A percentile compares a stretch with the other conserved stretches of the same genome.
Conservation (phyloP, 2,329 filamentous ascomycete species). For the Penicillium expansum region DNA sequence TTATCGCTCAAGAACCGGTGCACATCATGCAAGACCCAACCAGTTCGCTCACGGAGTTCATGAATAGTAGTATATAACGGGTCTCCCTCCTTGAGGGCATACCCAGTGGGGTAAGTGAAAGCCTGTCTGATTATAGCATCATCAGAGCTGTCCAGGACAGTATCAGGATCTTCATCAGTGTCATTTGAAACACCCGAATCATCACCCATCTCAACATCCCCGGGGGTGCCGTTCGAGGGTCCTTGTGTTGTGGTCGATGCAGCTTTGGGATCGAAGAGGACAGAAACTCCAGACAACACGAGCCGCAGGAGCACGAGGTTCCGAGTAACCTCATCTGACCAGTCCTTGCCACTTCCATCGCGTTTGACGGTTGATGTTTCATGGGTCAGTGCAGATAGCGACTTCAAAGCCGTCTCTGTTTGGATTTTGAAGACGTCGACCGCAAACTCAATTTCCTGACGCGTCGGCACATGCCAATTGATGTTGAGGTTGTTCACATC, state of each 20-base stretch:
- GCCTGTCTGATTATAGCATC: conserved; percentile 68
- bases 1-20: conserved; percentile 78
- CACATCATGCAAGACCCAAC: conserved; percentile 75
- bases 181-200: conserved; percentile 34
- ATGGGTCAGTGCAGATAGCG: conserved; percentile 75
- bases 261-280: conserved; percentile 78
- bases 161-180: conserved; percentile 45
- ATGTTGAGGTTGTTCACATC: conserved; percentile 74
- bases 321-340: conserved; percentile 93
- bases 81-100: conserved; percentile 65
- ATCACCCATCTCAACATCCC: conserved; percentile 48
- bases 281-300: conserved; percentile 85
- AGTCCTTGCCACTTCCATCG: conserved; percentile 95
- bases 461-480: conserved; percentile 82
- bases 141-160: conserved; percentile 56
- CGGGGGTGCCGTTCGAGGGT: conserved; percentile 40
- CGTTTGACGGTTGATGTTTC: conserved; percentile 78
- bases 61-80: conserved; percentile 74
- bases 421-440: conserved; percentile 85
- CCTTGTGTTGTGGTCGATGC: conserved; percentile 55
- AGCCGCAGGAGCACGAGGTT: conserved; percentile 84
- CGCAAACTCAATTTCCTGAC: conserved; percentile 81
- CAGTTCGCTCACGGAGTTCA: conserved; percentile 73
- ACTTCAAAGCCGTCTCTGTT: conserved; percentile 69
- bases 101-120: conserved; percentile 86